Conservation (phyloP, 139 green algal species). For the Chlamydomonas applanata region DNA sequence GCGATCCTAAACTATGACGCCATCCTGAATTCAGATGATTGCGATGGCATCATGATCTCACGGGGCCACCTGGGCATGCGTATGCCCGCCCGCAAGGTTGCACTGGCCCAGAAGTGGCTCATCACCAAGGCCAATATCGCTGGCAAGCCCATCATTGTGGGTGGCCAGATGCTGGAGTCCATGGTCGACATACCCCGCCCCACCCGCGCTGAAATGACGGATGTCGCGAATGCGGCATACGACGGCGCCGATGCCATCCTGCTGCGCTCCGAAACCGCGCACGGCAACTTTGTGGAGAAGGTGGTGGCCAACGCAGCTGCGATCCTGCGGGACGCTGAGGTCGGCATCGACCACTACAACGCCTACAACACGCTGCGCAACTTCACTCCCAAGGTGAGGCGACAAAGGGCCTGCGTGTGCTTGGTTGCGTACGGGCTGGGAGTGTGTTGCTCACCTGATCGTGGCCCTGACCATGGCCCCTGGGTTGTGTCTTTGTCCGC, state of each 20-base stretch:
- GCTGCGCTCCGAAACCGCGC: constrained; percentile 49
- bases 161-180: constrained; percentile 44
- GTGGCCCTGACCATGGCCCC: no score
- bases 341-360: constrained; percentile 43
- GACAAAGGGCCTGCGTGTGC: no score
- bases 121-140: constrained; percentile 48
- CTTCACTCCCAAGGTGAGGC: constrained; percentile 49
- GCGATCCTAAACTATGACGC: constrained; percentile 62
- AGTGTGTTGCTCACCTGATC: no score
- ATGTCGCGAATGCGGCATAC: constrained; percentile 78
- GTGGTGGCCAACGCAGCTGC: constrained; percentile 20
- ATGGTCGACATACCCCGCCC: constrained; percentile 45
- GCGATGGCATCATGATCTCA: constrained; percentile 56
- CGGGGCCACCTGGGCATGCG: constrained; percentile 57
- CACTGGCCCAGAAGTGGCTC: constrained; percentile 54
- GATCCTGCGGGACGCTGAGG: constrained; percentile 33
- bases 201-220: constrained; percentile 76
- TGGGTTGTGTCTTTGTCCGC: no score
- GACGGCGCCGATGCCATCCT: constrained; percentile 61
- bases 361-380: constrained; percentile 48
- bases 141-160: constrained; percentile 42
- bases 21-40: constrained; percentile 32
- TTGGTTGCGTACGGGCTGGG: no score
- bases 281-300: constrained; percentile 25
- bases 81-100: constrained; percentile 50